Evolutionary conservation across 805 yeast genomes (phyloP), one percentile per base, ranked within the genome.

Genomic region (Starmerella apis): DNA sequence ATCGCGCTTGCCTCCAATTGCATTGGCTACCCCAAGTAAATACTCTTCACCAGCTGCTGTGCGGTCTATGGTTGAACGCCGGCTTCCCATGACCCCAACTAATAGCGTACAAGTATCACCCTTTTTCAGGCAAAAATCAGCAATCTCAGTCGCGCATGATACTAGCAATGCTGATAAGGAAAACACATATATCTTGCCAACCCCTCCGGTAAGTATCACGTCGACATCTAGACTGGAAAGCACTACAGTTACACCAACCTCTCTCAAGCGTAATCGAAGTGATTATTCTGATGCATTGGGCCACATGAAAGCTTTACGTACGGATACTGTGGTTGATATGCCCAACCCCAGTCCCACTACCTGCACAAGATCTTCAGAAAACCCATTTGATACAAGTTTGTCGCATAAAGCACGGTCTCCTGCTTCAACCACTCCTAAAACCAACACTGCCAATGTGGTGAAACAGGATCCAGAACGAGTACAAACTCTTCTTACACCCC

Each of bases 11-110:
- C 25, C 28, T 18, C 54, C 56, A 4, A 25, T 32, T n/a, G 33
- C 35, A 6, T 10, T 18, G 23, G 32, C 49, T 3, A 38, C 43
- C 14, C 53, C 45, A 3, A 43, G 37, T 20, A 23, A 24, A 14
- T 43, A 30, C 37, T 23, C 46, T 2, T 38, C 52, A 5, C 47
- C 51, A 16, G 22, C 47, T 1, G 47, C 28, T 4, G 46, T 44
- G 9, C 13, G 42, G 19, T 23, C 27, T 2, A 33, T 43, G 28
- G 33, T 49, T 10, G 41, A 47, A 19, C 49, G 50, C 10, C 27
- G 51, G 28, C 43, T 44, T 18, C 28, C 38, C 7, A 9, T 13
- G 33, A 23, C 46, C 2, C 33, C 41, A 3, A 16, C 22, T 5
- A 20, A 23, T 10, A 30, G 14, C 37, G 16, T 23, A n/a, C 37